Percentiles rank a stretch among this genome's conserved stretches.
phyloP scores from a whole-genome alignment of 2,329 filamentous ascomycete genomes.

The Apiospora saccharicola region DNA sequence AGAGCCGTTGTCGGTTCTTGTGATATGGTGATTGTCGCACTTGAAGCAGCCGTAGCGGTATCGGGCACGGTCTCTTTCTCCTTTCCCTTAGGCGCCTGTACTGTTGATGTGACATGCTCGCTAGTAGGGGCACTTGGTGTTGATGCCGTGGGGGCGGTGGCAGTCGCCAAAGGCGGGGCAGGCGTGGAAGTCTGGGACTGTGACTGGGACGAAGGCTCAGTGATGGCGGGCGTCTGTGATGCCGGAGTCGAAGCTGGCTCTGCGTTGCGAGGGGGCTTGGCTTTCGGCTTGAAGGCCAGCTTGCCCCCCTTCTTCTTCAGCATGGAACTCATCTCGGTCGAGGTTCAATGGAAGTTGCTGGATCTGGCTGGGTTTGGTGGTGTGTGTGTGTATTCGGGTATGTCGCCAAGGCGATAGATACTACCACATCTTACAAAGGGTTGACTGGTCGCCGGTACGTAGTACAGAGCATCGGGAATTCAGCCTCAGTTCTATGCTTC shows the following conservation, averaged over 20 bases:
- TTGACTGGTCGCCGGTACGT: neutral
- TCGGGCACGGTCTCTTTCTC: neutral
- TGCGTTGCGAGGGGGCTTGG: constrained; percentile 62
- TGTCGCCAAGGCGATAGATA: neutral
- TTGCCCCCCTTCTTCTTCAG: constrained; percentile 69
- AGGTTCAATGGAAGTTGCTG: neutral
- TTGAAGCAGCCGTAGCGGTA: neutral
- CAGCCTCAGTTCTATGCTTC: neutral
- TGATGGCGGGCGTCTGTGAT: constrained; percentile 36
- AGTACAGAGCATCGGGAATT: neutral
- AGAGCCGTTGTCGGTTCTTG: neutral
- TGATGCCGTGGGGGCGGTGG: neutral
- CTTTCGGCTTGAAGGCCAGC: constrained; percentile 75
- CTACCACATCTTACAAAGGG: neutral
- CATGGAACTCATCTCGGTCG: constrained; percentile 67
- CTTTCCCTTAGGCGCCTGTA: neutral
- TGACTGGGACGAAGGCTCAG: constrained; percentile 33
- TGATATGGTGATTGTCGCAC: neutral
- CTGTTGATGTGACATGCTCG: neutral
- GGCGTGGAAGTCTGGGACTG: constrained; percentile 35
- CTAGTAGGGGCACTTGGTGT: neutral
- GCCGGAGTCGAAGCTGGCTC: constrained; percentile 50
- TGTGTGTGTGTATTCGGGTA: neutral
- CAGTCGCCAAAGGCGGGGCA: constrained; percentile 27
- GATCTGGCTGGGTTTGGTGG: neutral